Conservation (phyloP, 495 filamentous ascomycete genomes). For the Talaromyces adpressus region DNA sequence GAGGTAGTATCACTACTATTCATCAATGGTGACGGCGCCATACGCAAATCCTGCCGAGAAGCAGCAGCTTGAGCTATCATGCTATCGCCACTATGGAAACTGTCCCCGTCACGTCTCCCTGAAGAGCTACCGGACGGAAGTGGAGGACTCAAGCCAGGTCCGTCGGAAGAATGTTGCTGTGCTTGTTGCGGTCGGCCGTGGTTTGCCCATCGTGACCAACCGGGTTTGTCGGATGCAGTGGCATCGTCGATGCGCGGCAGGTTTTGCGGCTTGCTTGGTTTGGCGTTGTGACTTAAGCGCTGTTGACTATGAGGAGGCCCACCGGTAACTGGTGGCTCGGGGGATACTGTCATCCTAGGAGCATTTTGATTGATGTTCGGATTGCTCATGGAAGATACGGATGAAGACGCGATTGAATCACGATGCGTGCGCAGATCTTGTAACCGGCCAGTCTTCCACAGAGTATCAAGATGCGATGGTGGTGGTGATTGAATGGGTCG, state of each 20-base stretch:
- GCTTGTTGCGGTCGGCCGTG: background rate
- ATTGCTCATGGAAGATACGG: slow-evolving; percentile 6
- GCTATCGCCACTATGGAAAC: slow-evolving; percentile 10
- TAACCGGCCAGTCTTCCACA: background rate
- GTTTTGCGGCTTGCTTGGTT: background rate
- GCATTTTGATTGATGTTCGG: background rate
- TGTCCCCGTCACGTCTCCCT: background rate
- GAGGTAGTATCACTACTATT: slow-evolving; percentile 1
- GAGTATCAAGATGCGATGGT: background rate
- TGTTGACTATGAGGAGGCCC: background rate
- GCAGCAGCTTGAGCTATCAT: slow-evolving; percentile 7
- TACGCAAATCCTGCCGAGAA: slow-evolving; percentile 13
- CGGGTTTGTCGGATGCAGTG: background rate
- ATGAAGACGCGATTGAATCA: slow-evolving; percentile 3
- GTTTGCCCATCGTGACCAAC: slow-evolving; percentile 1
- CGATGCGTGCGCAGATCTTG: background rate
- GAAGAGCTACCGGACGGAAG: background rate
- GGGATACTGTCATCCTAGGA: background rate
- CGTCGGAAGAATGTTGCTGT: background rate
- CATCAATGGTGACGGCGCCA: background rate
- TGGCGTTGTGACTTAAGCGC: background rate
- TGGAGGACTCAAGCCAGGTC: background rate
- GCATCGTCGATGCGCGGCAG: background rate
- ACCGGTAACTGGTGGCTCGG: background rate
- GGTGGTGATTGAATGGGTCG: background rate